Conservation (phyloP, 2,329 filamentous ascomycete genomes). For the Tolypocladium sp. region DNA sequence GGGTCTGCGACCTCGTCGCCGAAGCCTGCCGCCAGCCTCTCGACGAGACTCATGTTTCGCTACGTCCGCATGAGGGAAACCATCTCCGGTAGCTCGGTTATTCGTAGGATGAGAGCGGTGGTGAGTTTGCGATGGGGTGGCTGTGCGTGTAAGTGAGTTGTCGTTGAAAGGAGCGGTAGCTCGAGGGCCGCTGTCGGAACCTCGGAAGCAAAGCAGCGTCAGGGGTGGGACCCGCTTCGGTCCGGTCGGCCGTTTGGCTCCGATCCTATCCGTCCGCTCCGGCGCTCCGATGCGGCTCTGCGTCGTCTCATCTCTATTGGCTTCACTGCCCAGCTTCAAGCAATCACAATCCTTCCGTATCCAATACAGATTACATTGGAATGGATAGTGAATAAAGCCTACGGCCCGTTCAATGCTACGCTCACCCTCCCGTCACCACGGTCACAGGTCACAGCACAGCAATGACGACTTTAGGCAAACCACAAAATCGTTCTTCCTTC, state of each 20-base stretch:
- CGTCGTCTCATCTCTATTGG: background rate
- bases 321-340: background rate
- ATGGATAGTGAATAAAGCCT: background rate
- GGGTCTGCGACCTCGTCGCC: slow-evolving; percentile 36
- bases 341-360: too few relatives aligned
- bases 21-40: slow-evolving; percentile 20
- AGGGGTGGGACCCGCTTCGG: too few relatives aligned
- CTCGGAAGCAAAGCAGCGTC: too few relatives aligned
- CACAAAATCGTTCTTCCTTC: background rate
- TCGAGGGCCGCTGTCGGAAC: too few relatives aligned
- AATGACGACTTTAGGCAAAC: background rate
- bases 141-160: too few relatives aligned
- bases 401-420: background rate
- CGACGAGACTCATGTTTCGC: slow-evolving; percentile 5
- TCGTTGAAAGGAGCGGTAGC: too few relatives aligned
- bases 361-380: background rate
- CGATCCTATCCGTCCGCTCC: background rate
- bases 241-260: too few relatives aligned
- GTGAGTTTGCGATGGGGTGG: too few relatives aligned
- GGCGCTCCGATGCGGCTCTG: background rate
- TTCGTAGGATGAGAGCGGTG: background rate
- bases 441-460: background rate
- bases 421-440: background rate
- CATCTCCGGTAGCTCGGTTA: too few relatives aligned
- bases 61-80: background rate